phyloP scores from a whole-genome alignment of 2,329 filamentous ascomycete species.

The Talaromyces atroroseus region DNA sequence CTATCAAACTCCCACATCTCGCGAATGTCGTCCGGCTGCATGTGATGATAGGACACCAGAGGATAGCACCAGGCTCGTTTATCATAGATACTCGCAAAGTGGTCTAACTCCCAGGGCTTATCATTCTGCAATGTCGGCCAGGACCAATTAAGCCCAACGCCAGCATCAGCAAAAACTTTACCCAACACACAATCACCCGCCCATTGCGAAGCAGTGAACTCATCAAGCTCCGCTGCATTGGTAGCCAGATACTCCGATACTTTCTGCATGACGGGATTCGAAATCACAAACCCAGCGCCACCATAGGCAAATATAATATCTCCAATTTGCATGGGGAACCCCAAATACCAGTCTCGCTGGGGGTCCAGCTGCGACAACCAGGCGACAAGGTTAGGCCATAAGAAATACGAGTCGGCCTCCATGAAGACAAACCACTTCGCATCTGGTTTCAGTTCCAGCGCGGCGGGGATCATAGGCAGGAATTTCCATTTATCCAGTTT shows the following conservation, averaged over 20 bases:
- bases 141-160: constrained; percentile 40
- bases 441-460: constrained; percentile 38
- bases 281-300: constrained; percentile 50
- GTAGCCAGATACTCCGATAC: constrained; percentile 35
- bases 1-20: constrained; percentile 44
- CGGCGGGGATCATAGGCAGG: constrained; percentile 50
- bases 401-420: constrained; percentile 54
- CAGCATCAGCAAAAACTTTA: constrained; percentile 43
- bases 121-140: constrained; percentile 45
- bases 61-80: constrained; percentile 48
- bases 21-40: constrained; percentile 38
- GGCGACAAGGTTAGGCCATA: constrained; percentile 48
- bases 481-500: constrained; percentile 56
- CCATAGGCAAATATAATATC: constrained; percentile 49
- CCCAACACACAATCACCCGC: constrained; percentile 49
- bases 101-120: constrained; percentile 40
- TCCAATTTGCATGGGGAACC: constrained; percentile 48
- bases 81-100: constrained; percentile 34
- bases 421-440: constrained; percentile 57
- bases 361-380: constrained; percentile 50
- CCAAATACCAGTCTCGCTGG: constrained; percentile 47
- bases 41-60: constrained; percentile 46
- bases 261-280: constrained; percentile 44
- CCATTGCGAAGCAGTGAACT: constrained; percentile 42
- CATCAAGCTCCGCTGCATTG: constrained; percentile 40